phyloP scores from a whole-genome alignment of 2,329 filamentous ascomycete genomes.

The Neofusicoccum umdonicola region DNA sequence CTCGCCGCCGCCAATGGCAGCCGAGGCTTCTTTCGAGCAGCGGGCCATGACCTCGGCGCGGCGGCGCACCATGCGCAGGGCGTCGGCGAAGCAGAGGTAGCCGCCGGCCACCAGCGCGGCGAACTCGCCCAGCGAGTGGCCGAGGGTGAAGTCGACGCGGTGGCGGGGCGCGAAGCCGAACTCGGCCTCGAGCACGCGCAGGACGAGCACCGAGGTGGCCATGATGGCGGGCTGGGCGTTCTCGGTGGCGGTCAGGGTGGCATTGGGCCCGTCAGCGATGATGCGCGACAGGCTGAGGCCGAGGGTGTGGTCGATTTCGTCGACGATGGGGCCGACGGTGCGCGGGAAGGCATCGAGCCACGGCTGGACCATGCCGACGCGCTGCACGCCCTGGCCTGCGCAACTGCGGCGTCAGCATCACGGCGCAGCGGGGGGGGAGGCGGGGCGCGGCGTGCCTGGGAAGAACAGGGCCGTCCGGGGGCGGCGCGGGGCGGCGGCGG shows the following conservation, averaged over 20 bases:
- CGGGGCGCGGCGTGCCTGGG: constrained; percentile 25
- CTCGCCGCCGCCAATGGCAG: constrained; percentile 68
- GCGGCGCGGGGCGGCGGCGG: constrained; percentile 16
- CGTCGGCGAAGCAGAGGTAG: constrained; percentile 74
- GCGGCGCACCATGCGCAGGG: constrained; percentile 70
- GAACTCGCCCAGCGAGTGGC: constrained; percentile 91
- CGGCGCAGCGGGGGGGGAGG: background rate
- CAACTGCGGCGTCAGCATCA: background rate
- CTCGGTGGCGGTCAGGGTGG: constrained; percentile 72
- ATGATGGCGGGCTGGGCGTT: constrained; percentile 96
- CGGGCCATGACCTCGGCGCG: constrained; percentile 81
- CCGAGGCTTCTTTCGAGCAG: constrained; percentile 63
- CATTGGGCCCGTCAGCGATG: constrained; percentile 77
- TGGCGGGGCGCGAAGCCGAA: constrained; percentile 72
- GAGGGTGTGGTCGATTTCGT: constrained; percentile 80
- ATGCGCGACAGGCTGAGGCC: constrained; percentile 68
- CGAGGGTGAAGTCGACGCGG: constrained; percentile 77
- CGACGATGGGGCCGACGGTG: constrained; percentile 71
- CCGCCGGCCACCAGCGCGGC: constrained; percentile 83
- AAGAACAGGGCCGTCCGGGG: constrained; percentile 41
- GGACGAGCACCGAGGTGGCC: constrained; percentile 86
- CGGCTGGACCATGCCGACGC: constrained; percentile 79
- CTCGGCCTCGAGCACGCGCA: constrained; percentile 80
- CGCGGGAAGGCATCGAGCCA: constrained; percentile 85
- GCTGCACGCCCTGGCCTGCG: constrained; percentile 81